Base-by-base conservation (phyloP, 768 basidiomycete species). In the Boletus rufocinnamomeus region DNA sequence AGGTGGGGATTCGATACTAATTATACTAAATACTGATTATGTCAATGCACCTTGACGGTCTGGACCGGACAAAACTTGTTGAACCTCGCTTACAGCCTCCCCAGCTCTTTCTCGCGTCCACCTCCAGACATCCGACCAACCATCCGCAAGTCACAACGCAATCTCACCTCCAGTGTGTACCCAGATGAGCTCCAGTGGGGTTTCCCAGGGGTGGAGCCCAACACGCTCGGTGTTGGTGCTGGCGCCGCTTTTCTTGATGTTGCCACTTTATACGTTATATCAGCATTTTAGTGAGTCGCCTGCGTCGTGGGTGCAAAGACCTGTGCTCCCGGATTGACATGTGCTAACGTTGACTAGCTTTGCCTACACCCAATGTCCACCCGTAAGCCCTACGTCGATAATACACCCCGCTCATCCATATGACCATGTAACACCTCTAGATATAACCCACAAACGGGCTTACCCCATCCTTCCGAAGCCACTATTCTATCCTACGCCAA, bases 391-490 rank as follows among this genome's bases (percentile, higher is more conserved):
- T 10, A 21, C 25, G 9, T 40, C 13, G 30, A 6, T 41, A 5
- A 17, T 32, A 14, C 27, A 16, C 53, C 50, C 11, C 49, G 50
- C 43, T 40, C 27, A 46, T 47, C 23, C 21, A 54, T n/a, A 28
- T 38, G 6, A 30, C 25, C 41, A 25, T 25, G 6, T 19, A 23
- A 47, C 6, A 1, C 37, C 28, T 7, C n/a, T 32, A 74, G 73
- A 47, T 75, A 75, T 49, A 69, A 90, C 69, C 79, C 86, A 6
- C 57, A 65, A 13, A 90, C 86, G 0, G 74, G 77, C 35, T 72
- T 84, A 4, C 87, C 89, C 5, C 87, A 89, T 65, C 82, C 91
- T 27, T 90, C 89, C 0, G 90, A 92, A 70, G 68, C 81, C 0
- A 82, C 81, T 16, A 88, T 93, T 52, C 81, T 91, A 3, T 78